These are phyloP conservation scores for Solidago caesia DNA, from an alignment of 129 eudicot genomes.

Conservation along the genomic window DNA sequence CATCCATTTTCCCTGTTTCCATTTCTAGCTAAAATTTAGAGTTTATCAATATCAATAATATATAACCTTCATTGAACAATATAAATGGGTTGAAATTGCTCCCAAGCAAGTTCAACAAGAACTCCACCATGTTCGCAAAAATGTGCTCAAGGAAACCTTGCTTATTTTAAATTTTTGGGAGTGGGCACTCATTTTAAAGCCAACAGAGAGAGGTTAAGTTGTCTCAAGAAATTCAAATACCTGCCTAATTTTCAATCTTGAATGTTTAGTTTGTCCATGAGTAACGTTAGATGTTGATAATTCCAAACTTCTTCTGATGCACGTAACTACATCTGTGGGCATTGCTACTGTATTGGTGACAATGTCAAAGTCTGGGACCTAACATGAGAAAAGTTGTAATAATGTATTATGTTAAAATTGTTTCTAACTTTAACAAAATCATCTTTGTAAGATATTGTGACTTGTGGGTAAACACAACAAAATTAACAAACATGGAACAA, in stretches of 20 bases:
- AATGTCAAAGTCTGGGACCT: slow-evolving; percentile 75
- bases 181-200: background rate
- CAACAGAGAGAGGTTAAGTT: slow-evolving; percentile 13
- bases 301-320: slow-evolving; percentile 62
- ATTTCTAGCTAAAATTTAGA: too few relatives aligned
- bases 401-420: background rate
- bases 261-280: slow-evolving; percentile 30
- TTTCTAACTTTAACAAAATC: background rate
- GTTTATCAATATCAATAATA: background rate
- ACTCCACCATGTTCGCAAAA: background rate
- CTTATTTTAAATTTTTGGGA: background rate
- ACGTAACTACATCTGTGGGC: slow-evolving; percentile 60
- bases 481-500: too few relatives aligned
- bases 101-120: background rate
- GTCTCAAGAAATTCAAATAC: slow-evolving; percentile 31
- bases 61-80: background rate
- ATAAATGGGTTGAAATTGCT: background rate
- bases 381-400: slow-evolving; percentile 14
- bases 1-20: background rate
- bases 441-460: background rate
- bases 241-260: slow-evolving; percentile 42
- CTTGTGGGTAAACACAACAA: too few relatives aligned
- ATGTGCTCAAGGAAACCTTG: background rate
- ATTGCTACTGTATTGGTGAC: slow-evolving; percentile 57
- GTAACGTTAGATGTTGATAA: slow-evolving; percentile 39